phyloP scores from a whole-genome alignment of 805 yeast species.

The Hanseniaspora nectarophila region DNA sequence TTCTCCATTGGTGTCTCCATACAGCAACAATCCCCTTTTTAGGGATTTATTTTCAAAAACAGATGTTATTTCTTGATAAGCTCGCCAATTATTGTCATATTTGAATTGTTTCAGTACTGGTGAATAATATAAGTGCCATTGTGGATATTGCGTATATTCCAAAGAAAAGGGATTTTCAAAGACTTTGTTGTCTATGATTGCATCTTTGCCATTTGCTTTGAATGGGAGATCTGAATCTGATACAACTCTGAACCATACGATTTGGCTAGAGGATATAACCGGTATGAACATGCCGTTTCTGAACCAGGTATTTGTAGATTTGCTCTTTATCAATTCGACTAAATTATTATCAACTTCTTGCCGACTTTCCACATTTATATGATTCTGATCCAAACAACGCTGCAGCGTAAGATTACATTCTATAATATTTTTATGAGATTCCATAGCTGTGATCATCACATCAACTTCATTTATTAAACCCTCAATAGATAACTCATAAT shows the following conservation, averaged over 20 bases:
- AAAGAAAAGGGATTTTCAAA: not conserved
- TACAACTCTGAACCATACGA: not conserved
- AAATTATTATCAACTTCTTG: not conserved
- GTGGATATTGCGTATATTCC: not conserved
- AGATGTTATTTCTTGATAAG: not conserved
- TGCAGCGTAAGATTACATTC: not conserved
- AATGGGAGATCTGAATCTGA: not conserved
- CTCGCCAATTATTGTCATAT: not conserved
- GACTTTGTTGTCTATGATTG: not conserved
- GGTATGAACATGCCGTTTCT: slow-evolving; percentile 1
- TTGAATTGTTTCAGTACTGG: not conserved
- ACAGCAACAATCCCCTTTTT: not conserved
- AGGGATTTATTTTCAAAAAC: not conserved
- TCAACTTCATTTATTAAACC: not conserved
- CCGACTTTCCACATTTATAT: not conserved
- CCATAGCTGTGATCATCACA: not conserved
- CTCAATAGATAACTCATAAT: not conserved
- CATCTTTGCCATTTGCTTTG: not conserved
- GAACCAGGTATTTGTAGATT: not conserved
- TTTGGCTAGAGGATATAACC: not conserved
- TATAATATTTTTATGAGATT: not conserved
- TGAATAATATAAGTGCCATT: not conserved
- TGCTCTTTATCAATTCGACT: not conserved
- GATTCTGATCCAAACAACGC: not conserved
- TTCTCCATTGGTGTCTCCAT: not conserved